Conservation (phyloP, 1,139 yeast species). For the Chernovozyma sophiae-reginae region DNA sequence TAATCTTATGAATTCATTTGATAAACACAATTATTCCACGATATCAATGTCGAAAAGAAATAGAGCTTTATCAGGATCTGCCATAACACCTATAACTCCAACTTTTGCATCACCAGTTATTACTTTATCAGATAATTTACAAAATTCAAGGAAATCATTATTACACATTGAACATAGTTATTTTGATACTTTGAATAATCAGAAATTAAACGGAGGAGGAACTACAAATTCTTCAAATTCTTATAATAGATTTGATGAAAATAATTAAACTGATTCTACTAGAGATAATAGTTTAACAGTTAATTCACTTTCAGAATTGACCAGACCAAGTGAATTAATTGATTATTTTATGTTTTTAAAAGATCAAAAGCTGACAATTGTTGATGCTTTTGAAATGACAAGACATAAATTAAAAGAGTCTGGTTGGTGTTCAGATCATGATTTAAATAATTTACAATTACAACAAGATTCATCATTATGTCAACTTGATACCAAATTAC, state of each 20-base stretch:
- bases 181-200: constrained; percentile 21
- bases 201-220: constrained; percentile 1
- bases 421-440: constrained; percentile 47
- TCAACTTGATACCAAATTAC: constrained; percentile 31
- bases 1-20: constrained; percentile 4
- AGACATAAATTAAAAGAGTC: constrained; percentile 29
- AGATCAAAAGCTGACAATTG: constrained; percentile 28
- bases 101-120: constrained; percentile 38
- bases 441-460: constrained; percentile 37
- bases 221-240: constrained; percentile 4
- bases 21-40: neutral
- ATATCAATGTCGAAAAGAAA: constrained; percentile 4
- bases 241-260: constrained; percentile 1
- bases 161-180: constrained; percentile 34
- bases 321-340: constrained; percentile 27
- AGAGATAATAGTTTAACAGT: neutral
- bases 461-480: constrained; percentile 31
- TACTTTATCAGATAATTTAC: constrained; percentile 37
- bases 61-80: constrained; percentile 8
- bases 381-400: constrained; percentile 35
- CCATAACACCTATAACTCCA: constrained; percentile 28
- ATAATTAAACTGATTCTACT: neutral
- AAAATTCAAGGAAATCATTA: constrained; percentile 25
- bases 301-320: constrained; percentile 22
- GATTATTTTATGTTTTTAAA: constrained; percentile 29